phyloP scores from a whole-genome alignment of 495 filamentous ascomycete species.

The Tuber calosporum region DNA sequence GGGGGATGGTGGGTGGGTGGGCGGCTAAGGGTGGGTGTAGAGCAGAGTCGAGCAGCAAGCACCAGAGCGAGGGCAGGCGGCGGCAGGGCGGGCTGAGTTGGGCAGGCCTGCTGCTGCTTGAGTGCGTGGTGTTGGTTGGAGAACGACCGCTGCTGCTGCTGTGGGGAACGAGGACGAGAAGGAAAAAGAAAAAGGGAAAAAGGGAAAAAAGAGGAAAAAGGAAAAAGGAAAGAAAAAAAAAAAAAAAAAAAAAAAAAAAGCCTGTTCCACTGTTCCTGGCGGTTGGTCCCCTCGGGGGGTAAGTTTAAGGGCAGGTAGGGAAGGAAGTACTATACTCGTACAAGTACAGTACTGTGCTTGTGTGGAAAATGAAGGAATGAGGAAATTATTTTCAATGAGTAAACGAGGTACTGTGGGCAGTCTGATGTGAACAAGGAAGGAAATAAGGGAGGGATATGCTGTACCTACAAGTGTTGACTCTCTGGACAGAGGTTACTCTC shows the following conservation, averaged over 20 bases:
- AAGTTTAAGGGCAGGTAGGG: background rate
- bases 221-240: background rate
- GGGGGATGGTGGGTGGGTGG: constrained; percentile 30
- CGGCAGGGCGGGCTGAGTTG: constrained; percentile 32
- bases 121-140: constrained; percentile 16
- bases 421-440: background rate
- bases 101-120: constrained; percentile 34
- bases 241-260: background rate
- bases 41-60: constrained; percentile 29
- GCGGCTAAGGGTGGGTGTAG: constrained; percentile 34
- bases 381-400: constrained; percentile 7
- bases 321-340: background rate
- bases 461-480: background rate
- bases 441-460: background rate
- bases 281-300: background rate
- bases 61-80: constrained; percentile 33
- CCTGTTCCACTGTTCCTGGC: background rate
- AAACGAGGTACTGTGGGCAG: background rate
- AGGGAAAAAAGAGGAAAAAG: too few species aligned
- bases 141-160: constrained; percentile 1
- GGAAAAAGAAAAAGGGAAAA: background rate
- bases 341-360: too few species aligned
- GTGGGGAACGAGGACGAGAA: constrained; percentile 4
- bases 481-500: background rate
- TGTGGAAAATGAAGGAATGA: background rate